Base-by-base conservation (phyloP, 495 filamentous ascomycete genomes). In the Hypomontagnella submonticulosa region DNA sequence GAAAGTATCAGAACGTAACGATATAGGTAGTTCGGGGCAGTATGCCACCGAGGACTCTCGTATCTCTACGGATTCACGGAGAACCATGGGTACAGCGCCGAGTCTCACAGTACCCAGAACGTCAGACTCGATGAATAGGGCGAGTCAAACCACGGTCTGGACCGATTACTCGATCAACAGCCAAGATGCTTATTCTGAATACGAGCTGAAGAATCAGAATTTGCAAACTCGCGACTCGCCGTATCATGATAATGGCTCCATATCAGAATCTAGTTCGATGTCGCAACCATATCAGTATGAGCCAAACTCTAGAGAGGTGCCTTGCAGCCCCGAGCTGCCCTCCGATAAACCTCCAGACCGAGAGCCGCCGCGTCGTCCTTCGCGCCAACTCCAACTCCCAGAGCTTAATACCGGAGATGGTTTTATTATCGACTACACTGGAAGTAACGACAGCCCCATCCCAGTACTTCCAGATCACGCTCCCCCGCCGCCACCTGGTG, bases 161-260 rank as follows among this genome's bases (percentile, higher is more conserved):
- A 86, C 83, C n/a, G 82, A 86, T 72, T 81, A 80, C 57, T 83
- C 83, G 1, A 74, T 86, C 40, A 81, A 80, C 11, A 82, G 80
- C 37, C 69, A 70, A 38, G 80, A 82, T 34, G 73, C 78, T 5
- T 67, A 71, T 49, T 73, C 72, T 4, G 69, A 71, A 4, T 72
- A 68, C 50, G 66, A 61, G 32, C 48, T 54, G 10, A 62, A 53
- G 30, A 67, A 75, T 44, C 62, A 55, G 11, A 69, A 70, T 58
- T 61, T 72, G 30, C 71, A 60, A 38, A 63, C 52, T 43, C 63
- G 57, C 2, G 71, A 66, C 38, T 68, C 67, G 11, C 51, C 63
- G 11, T 70, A 66, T 54, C 69, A 49, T 30, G 71, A 73, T n/a
- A 65, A 59, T 5, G 62, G 63, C 33, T 69, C 66, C 19, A 60